phyloP scores from a whole-genome alignment of 1,139 yeast species.

The Protomyces arabidopsidicola region DNA sequence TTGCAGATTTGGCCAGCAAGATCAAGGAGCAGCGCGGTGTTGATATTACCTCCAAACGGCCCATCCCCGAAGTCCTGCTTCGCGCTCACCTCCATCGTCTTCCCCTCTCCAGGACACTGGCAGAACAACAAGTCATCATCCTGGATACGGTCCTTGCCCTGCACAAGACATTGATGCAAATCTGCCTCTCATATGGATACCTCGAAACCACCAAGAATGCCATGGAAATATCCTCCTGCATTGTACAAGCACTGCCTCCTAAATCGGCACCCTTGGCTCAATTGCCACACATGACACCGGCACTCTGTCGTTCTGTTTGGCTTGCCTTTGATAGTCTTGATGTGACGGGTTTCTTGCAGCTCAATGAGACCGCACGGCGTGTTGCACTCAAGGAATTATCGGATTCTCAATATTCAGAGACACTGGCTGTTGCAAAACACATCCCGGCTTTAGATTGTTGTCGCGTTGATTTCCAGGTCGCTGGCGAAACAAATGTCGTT shows the following conservation, averaged over 20 bases:
- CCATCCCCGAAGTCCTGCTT: conserved; percentile 8
- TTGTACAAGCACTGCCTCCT: conserved; percentile 72
- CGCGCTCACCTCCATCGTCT: conserved; percentile 13
- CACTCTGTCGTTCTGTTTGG: not conserved
- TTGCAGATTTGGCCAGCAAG: not conserved
- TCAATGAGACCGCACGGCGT: conserved; percentile 53
- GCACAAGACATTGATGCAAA: conserved; percentile 69
- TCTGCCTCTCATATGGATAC: conserved; percentile 73
- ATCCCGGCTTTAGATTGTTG: conserved; percentile 69
- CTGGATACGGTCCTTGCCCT: conserved; percentile 50
- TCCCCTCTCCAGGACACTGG: not conserved
- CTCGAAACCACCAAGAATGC: conserved; percentile 60
- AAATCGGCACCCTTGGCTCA: conserved; percentile 61
- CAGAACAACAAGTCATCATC: conserved; percentile 50
- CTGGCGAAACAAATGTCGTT: conserved; percentile 76
- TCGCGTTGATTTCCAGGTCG: conserved; percentile 72
- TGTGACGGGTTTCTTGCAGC: conserved; percentile 50
- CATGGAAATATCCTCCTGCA: conserved; percentile 62
- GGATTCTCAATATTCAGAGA: conserved; percentile 47
- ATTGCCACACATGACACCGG: conserved; percentile 61
- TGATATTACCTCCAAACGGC: not conserved
- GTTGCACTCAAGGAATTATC: conserved; percentile 48
- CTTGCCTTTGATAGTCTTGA: conserved; percentile 36
- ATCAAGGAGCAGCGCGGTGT: not conserved
- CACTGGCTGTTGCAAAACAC: conserved; percentile 57